These are phyloP conservation scores for Geotrichum macrosporum DNA, from an alignment of 1,139 yeast genomes.

Conservation along the genomic window DNA sequence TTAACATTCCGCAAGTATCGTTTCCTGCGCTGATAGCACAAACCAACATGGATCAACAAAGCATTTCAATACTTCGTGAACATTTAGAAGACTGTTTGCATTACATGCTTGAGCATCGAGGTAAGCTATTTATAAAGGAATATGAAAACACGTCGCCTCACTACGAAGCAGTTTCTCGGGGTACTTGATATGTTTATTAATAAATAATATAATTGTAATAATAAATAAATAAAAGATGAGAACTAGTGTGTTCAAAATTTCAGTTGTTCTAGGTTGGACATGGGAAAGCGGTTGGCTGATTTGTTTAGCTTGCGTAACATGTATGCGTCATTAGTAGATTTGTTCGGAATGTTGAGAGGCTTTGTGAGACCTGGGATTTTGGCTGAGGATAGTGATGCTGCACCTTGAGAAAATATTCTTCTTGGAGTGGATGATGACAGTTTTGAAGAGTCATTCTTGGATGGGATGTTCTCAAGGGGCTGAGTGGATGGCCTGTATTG, in stretches of 20 bases:
- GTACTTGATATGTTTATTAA: constrained; percentile 25
- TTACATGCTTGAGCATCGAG: constrained; percentile 47
- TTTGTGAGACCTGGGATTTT: neutral
- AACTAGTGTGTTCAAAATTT: too few relatives aligned
- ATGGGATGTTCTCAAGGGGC: too few relatives aligned
- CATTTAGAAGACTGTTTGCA: constrained; percentile 52
- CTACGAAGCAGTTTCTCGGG: constrained; percentile 49
- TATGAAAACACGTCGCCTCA: constrained; percentile 59
- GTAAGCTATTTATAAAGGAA: constrained; percentile 45
- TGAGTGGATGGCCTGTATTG: too few relatives aligned
- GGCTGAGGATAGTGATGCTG: neutral
- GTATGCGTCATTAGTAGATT: neutral
- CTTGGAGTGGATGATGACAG: neutral
- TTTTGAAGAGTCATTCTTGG: neutral
- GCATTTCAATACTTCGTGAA: constrained; percentile 53
- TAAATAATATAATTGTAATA: neutral
- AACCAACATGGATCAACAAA: constrained; percentile 75
- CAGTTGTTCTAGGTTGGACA: too few relatives aligned
- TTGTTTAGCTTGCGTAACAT: neutral
- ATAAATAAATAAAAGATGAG: neutral
- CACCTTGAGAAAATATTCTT: neutral
- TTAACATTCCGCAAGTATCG: constrained; percentile 42
- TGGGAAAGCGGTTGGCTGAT: neutral
- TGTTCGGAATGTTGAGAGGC: neutral
- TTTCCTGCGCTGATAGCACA: constrained; percentile 77